phyloP scores from a whole-genome alignment of 176 grass and related monocot species.

The Avena eriantha region DNA sequence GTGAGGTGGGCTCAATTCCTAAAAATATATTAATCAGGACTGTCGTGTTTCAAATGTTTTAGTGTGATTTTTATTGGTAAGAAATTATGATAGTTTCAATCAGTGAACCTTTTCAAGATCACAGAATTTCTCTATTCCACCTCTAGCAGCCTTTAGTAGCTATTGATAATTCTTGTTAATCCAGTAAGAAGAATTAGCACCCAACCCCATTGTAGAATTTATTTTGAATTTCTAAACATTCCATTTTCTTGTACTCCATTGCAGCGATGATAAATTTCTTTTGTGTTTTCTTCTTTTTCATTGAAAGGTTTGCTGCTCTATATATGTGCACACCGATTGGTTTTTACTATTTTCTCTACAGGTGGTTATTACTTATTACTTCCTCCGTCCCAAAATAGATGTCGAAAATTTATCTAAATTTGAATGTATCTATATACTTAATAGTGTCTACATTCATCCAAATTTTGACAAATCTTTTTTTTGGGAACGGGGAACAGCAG shows the following conservation, averaged over 20 bases:
- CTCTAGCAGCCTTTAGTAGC: slow-evolving; percentile 12
- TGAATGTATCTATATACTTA: too few species aligned
- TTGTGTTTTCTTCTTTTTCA: background rate
- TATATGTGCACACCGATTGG: too few species aligned
- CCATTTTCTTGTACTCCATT: background rate
- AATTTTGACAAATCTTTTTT: too few species aligned
- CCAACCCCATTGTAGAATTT: background rate
- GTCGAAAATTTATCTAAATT: too few species aligned
- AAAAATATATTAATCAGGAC: background rate
- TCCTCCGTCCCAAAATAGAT: too few species aligned
- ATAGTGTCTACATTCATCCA: too few species aligned
- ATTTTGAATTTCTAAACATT: background rate
- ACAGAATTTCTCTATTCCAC: background rate
- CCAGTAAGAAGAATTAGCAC: background rate
- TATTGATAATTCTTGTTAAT: background rate
- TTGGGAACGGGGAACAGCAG: too few species aligned
- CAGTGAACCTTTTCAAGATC: background rate
- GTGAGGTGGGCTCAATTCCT: background rate
- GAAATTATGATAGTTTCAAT: background rate
- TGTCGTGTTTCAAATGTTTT: background rate
- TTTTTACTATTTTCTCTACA: too few species aligned
- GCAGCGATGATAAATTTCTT: too few species aligned
- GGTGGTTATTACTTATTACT: too few species aligned
- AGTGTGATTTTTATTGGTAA: background rate
- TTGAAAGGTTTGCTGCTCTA: too few species aligned